phyloP scores from a whole-genome alignment of 1,284 basidiomycete species.

The Pseudozyma thailandica region DNA sequence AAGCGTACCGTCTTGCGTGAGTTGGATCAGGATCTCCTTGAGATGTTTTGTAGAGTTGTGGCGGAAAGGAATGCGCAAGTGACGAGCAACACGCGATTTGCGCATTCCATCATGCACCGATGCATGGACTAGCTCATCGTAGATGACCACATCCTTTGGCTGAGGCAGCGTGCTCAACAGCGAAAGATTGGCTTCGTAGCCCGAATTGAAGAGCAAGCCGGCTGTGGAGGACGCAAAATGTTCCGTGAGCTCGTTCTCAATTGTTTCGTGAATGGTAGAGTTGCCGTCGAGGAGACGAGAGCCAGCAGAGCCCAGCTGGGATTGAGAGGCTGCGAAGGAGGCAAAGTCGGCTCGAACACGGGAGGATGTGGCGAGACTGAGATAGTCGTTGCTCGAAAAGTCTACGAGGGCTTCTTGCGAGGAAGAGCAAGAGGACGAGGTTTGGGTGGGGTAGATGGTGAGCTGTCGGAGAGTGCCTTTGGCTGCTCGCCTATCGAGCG shows the following conservation, averaged over 20 bases:
- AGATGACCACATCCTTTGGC: constrained; percentile 79
- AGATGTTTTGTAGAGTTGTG: constrained; percentile 36
- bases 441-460: constrained; percentile 39
- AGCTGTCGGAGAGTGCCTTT: constrained; percentile 59
- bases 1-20: constrained; percentile 10
- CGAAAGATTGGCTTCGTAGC: constrained; percentile 92
- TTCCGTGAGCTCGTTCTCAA: constrained; percentile 52
- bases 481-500: constrained; percentile 49
- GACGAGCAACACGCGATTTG: constrained; percentile 73
- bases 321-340: constrained; percentile 10
- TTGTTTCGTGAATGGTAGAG: constrained; percentile 50
- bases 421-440: background rate
- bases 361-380: constrained; percentile 79
- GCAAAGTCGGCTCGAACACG: constrained; percentile 69
- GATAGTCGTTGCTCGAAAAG: constrained; percentile 93
- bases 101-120: constrained; percentile 90
- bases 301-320: constrained; percentile 78
- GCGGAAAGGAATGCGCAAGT: constrained; percentile 28
- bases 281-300: constrained; percentile 88
- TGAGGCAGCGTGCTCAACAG: constrained; percentile 87
- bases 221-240: constrained; percentile 70
- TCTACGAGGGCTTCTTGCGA: constrained; percentile 70
- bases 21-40: constrained; percentile 8
- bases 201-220: constrained; percentile 86
- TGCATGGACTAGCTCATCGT: constrained; percentile 91